Evolutionary conservation across 2,329 filamentous ascomycete genomes (phyloP).

Genomic region (Epichloe festucae): DNA sequence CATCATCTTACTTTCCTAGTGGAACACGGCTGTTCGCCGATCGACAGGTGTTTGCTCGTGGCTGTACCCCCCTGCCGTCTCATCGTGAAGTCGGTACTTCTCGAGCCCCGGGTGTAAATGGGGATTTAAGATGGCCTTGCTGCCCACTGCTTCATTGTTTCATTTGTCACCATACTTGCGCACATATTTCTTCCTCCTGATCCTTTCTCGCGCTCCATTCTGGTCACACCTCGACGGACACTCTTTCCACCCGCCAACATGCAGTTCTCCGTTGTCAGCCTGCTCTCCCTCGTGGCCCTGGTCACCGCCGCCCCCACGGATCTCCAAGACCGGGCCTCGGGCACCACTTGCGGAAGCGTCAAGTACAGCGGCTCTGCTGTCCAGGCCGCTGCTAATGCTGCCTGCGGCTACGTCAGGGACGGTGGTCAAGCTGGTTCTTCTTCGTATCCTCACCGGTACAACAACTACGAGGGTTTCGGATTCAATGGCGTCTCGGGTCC

Average conservation of each 20-base stretch:
- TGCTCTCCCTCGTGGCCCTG: slow-evolving; percentile 16
- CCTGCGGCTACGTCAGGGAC: slow-evolving; percentile 13
- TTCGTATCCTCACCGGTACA: slow-evolving; percentile 26
- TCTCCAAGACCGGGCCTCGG: slow-evolving; percentile 10
- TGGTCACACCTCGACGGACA: neutral
- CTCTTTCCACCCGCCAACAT: slow-evolving; percentile 9
- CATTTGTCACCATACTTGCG: too few relatives aligned
- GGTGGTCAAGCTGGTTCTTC: slow-evolving; percentile 16
- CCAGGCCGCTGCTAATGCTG: slow-evolving; percentile 14
- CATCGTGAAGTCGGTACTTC: neutral
- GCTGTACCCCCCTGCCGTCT: neutral
- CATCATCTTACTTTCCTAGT: neutral
- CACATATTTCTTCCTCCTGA: neutral
- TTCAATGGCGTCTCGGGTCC: slow-evolving; percentile 20
- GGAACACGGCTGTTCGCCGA: neutral
- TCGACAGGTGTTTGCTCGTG: neutral
- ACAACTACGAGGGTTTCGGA: slow-evolving; percentile 25
- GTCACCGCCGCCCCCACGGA: slow-evolving; percentile 16
- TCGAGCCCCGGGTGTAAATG: neutral
- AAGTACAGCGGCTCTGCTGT: slow-evolving; percentile 17
- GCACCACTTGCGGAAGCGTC: slow-evolving; percentile 18
- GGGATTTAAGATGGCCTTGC: neutral
- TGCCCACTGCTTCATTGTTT: neutral
- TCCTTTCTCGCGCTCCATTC: neutral
- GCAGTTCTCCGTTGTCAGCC: slow-evolving; percentile 14